Evolutionary conservation across 192 early-diverging fungal species (phyloP).

Genomic region (Haplosporangium gracile): DNA sequence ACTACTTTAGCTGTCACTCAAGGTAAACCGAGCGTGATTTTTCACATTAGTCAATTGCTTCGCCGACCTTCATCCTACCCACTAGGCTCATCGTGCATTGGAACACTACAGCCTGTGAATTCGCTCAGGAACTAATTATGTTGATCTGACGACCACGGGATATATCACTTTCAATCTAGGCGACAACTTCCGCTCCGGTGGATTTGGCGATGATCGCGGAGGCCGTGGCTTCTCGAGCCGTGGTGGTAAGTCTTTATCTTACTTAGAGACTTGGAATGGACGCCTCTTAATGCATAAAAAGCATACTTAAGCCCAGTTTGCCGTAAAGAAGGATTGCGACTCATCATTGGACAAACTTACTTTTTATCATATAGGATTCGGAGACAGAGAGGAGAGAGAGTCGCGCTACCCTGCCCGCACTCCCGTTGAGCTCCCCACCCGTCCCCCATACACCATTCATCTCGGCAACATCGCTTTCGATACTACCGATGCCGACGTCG

Average conservation of each 20-base stretch:
- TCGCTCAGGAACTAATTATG: not conserved
- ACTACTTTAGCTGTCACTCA: slow-evolving; percentile 30
- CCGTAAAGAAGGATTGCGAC: not conserved
- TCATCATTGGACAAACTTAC: slow-evolving; percentile 24
- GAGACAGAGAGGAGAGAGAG: slow-evolving; percentile 50
- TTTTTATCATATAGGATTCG: slow-evolving; percentile 27
- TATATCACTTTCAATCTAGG: not conserved
- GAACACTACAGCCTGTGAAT: not conserved
- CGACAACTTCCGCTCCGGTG: slow-evolving; percentile 52
- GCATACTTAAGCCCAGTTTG: not conserved
- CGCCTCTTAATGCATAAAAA: not conserved
- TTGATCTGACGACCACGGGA: not conserved
- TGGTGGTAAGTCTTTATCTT: slow-evolving; percentile 31
- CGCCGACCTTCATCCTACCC: not conserved
- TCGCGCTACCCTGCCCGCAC: slow-evolving; percentile 59
- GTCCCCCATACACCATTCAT: slow-evolving; percentile 91
- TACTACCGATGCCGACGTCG: slow-evolving; percentile 80
- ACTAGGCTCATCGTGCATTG: not conserved
- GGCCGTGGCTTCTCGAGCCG: slow-evolving; percentile 56
- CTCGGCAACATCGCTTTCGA: slow-evolving; percentile 94
- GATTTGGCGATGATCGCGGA: slow-evolving; percentile 41
- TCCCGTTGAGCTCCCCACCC: slow-evolving; percentile 79
- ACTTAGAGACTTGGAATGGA: not conserved
- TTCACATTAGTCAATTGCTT: slow-evolving; percentile 8
- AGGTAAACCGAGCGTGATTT: slow-evolving; percentile 22